phyloP scores from a whole-genome alignment of 805 yeast genomes.

The Zygosaccharomyces bailii region DNA sequence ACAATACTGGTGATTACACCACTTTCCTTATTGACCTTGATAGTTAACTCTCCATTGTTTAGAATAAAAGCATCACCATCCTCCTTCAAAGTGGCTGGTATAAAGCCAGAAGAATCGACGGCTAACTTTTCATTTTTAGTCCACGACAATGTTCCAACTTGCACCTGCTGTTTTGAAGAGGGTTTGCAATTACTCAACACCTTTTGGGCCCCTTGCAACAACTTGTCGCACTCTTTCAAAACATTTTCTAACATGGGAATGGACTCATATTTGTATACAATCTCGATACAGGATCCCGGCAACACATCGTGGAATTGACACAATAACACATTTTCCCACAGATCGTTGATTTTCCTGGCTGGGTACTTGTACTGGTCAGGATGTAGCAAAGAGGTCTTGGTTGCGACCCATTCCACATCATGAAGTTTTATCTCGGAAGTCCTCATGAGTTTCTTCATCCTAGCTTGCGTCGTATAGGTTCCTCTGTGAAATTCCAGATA shows the following conservation, averaged over 20 bases:
- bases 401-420: slow-evolving; percentile 81
- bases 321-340: slow-evolving; percentile 87
- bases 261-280: slow-evolving; percentile 88
- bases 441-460: slow-evolving; percentile 77
- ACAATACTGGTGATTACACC: slow-evolving; percentile 60
- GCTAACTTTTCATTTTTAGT: slow-evolving; percentile 13
- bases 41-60: slow-evolving; percentile 59
- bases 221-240: slow-evolving; percentile 47
- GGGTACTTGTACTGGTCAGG: slow-evolving; percentile 67
- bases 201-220: slow-evolving; percentile 51
- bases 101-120: slow-evolving; percentile 29
- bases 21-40: slow-evolving; percentile 50
- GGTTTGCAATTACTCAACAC: slow-evolving; percentile 36
- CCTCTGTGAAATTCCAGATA: slow-evolving; percentile 96
- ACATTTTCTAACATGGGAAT: slow-evolving; percentile 68
- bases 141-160: slow-evolving; percentile 66
- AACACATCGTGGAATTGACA: slow-evolving; percentile 98
- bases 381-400: slow-evolving; percentile 57
- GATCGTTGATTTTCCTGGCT: slow-evolving; percentile 52
- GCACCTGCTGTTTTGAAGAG: slow-evolving; percentile 1
- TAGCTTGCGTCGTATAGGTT: slow-evolving; percentile 92
- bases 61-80: slow-evolving; percentile 45
- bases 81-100: slow-evolving; percentile 8
- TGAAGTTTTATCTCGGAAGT: slow-evolving; percentile 70
- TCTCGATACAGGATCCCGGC: slow-evolving; percentile 93